Evolutionary conservation across 768 basidiomycete genomes (phyloP), one percentile per base, ranked within the genome.

Genomic region (Suillus bovinus): DNA sequence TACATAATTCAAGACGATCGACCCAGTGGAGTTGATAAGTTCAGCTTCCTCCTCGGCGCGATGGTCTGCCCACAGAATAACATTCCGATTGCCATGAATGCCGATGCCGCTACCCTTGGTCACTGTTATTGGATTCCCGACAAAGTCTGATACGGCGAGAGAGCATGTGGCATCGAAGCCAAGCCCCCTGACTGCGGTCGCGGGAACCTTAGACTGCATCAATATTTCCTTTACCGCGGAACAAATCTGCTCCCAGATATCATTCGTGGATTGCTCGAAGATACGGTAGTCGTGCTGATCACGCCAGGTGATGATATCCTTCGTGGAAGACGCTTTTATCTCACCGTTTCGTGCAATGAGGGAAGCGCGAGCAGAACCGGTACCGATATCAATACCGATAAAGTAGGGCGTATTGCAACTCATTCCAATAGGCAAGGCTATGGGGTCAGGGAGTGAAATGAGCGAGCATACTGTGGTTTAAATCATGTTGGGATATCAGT

Each of bases 161-260:
- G 95, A 97, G 76, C 97, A 99, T 0, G 97, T 99, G 53, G 96
- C 96, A 74, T 98, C 96, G 74, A 96, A 95, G 16, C 95, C 94
- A 50, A 98, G 69, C 1, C 97, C 97, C 69, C 90, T 93, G 61
- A 99, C 87, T 5, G 80, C 75, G 3, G 77, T 72, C 11, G 89
- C 83, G 34, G 81, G 66, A 33, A 93, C 74, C 4, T 82, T 77
- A 0, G 89, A 81, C 34, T 81, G 76, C 10, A 79, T 64, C 29
- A 99, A 76, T 58, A 93, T 88, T 5, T 81, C 81, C 68, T 80
- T 85, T 62, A 91, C 80, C 36, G 85, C 84, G 59, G 73, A 76
- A 47, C 84, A 83, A 61, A 94, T 87, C 58, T 83, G 81, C 9
- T 77, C 72, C 96, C 94, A 96, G 76, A 97, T 96, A 70, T 98